Base-by-base conservation (phyloP, 768 basidiomycete genomes). In the Suillus discolor region DNA sequence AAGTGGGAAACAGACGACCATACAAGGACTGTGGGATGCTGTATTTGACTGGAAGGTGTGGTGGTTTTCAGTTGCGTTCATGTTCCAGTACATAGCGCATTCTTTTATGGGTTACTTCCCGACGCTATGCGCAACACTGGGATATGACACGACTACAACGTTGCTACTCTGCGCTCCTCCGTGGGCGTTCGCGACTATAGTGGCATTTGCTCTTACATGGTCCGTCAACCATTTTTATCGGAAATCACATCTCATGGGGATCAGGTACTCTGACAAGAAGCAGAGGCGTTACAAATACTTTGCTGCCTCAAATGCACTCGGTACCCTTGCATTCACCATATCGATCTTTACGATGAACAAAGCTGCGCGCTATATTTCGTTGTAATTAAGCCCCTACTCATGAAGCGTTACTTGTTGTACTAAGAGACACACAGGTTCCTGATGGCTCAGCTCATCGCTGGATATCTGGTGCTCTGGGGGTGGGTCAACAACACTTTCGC, bases 221-320 rank as follows among this genome's bases (percentile, higher is more conserved):
- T 60, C 38, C 11, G 64, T 62, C n/a, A 42, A 42, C 8, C 25
- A 31, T 20, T 20, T 4, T 18, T 62, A 16, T 34, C 18, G 7
- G 36, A 9, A 38, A 36, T 34, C 23, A 20, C 18, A n/a, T 28
- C 34, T 20, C 42, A 41, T n/a, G 11, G 54, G 6, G 2, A 36
- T 16, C 31, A 85, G 88, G 66, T 89, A 91, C 77, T 90, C 92
- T 0, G 93, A 95, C 76, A 78, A 77, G 69, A 79, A 77, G 8
- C 83, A 82, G 25, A 91, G 93, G 69, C 86, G 92, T 49, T 91
- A 84, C 79, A 86, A 79, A 73, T 91, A 93, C 75, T 87, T 89
- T 65, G 76, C 80, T 5, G 61, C 74, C 18, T 81, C 89, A 0
- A 73, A 90, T 42, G 65, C 74, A 23, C 59, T 87, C 36, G 90